A percentile compares a stretch with the other conserved stretches of the same genome.
phyloP scores from a whole-genome alignment of 495 filamentous ascomycete genomes.

The Aspergillus baeticus region DNA sequence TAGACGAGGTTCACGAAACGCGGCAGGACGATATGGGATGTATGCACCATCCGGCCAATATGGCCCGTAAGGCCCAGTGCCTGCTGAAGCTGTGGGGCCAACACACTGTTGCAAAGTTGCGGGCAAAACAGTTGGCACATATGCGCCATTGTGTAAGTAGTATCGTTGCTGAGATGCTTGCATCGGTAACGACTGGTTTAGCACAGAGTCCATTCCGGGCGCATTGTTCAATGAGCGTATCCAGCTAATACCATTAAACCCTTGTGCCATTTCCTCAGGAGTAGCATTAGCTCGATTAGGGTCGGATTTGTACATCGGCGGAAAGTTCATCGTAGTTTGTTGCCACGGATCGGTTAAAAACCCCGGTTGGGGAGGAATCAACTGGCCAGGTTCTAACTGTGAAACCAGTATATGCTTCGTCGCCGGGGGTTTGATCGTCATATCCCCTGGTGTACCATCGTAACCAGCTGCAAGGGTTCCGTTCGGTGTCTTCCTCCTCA shows the following conservation, averaged over 20 bases:
- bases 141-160: slow-evolving; percentile 46
- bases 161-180: slow-evolving; percentile 36
- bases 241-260: slow-evolving; percentile 41
- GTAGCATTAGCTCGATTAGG: slow-evolving; percentile 20
- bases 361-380: slow-evolving; percentile 28
- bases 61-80: slow-evolving; percentile 67
- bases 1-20: slow-evolving; percentile 60
- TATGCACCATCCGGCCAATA: slow-evolving; percentile 78
- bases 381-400: slow-evolving; percentile 43
- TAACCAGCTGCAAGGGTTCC: slow-evolving; percentile 93
- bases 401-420: slow-evolving; percentile 87
- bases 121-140: slow-evolving; percentile 67
- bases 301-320: slow-evolving; percentile 44
- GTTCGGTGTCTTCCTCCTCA: slow-evolving; percentile 91
- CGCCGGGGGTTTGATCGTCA: slow-evolving; percentile 71
- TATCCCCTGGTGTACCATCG: slow-evolving; percentile 79
- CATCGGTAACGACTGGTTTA: slow-evolving; percentile 48
- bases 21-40: slow-evolving; percentile 71
- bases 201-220: slow-evolving; percentile 49
- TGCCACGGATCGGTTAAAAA: slow-evolving; percentile 34
- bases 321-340: slow-evolving; percentile 36
- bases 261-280: slow-evolving; percentile 33
- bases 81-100: slow-evolving; percentile 72
- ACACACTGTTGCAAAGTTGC: slow-evolving; percentile 68
- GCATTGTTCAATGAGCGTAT: slow-evolving; percentile 43